phyloP scores from a whole-genome alignment of 495 filamentous ascomycete genomes.

The Gamarada debralockiae region DNA sequence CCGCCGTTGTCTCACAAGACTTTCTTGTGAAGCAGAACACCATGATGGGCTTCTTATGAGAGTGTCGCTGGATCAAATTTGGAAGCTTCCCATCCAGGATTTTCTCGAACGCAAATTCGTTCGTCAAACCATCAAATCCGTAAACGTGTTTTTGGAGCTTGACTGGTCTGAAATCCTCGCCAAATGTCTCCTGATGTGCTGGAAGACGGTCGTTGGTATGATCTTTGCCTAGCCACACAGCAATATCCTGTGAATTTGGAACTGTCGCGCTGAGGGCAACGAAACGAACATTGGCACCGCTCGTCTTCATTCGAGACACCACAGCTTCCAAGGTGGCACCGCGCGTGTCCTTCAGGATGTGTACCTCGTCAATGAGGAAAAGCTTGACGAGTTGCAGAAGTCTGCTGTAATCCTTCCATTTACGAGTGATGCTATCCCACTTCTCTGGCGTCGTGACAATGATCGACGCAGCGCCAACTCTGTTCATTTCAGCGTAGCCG shows the following conservation, averaged over 20 bases:
- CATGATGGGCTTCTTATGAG: slow-evolving; percentile 80
- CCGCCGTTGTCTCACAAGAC: slow-evolving; percentile 72
- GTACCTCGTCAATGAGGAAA: slow-evolving; percentile 95
- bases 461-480: slow-evolving; percentile 77
- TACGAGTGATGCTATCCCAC: slow-evolving; percentile 96
- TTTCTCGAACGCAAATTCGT: slow-evolving; percentile 89
- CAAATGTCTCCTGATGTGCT: slow-evolving; percentile 75
- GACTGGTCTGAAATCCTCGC: slow-evolving; percentile 87
- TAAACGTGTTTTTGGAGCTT: slow-evolving; percentile 83
- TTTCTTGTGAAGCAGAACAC: slow-evolving; percentile 88
- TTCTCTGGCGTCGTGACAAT: slow-evolving; percentile 98
- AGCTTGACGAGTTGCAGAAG: slow-evolving; percentile 83
- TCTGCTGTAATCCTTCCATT: slow-evolving; percentile 87
- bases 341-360: slow-evolving; percentile 85
- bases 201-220: slow-evolving; percentile 61
- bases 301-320: slow-evolving; percentile 93
- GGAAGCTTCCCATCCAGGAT: slow-evolving; percentile 70
- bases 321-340: slow-evolving; percentile 94
- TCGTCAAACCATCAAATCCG: slow-evolving; percentile 61
- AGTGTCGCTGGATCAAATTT: slow-evolving; percentile 71
- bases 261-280: slow-evolving; percentile 91
- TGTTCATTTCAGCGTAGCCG: slow-evolving; percentile 64
- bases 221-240: slow-evolving; percentile 84
- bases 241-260: slow-evolving; percentile 89
- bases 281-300: slow-evolving; percentile 83